These are phyloP conservation scores for Baudoinia panamericana DNA, from an alignment of 495 filamentous ascomycete genomes.

Conservation along the genomic window DNA sequence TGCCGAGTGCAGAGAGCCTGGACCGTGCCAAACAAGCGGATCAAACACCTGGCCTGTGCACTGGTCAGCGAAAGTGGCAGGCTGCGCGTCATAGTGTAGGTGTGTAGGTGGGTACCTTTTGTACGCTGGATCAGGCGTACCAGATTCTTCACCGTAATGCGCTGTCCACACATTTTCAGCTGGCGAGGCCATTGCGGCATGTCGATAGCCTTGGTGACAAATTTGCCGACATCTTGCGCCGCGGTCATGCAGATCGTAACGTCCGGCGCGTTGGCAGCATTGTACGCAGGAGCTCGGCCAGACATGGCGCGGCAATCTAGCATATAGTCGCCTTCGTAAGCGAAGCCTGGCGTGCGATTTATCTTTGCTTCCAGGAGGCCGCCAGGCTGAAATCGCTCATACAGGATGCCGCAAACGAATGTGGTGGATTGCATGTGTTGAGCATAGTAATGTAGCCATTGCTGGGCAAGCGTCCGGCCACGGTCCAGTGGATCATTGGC, in stretches of 20 bases:
- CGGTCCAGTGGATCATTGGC: slow-evolving; percentile 38
- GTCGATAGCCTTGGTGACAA: slow-evolving; percentile 50
- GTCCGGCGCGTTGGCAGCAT: slow-evolving; percentile 32
- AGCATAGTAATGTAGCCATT: slow-evolving; percentile 40
- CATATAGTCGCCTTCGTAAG: slow-evolving; percentile 48
- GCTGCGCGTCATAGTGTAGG: no score
- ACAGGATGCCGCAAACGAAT: slow-evolving; percentile 63
- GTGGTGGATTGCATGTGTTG: slow-evolving; percentile 48
- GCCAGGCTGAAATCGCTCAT: slow-evolving; percentile 56
- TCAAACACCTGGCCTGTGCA: slow-evolving; percentile 12
- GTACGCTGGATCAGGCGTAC: slow-evolving; percentile 18
- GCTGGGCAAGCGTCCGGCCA: slow-evolving; percentile 42
- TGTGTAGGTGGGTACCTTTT: slow-evolving; percentile 20
- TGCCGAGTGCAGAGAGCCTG: slow-evolving; percentile 20
- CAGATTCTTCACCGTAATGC: slow-evolving; percentile 31
- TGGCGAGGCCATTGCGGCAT: slow-evolving; percentile 52
- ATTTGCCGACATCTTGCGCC: slow-evolving; percentile 51
- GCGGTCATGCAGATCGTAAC: slow-evolving; percentile 52
- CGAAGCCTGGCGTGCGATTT: slow-evolving; percentile 35
- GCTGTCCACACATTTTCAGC: slow-evolving; percentile 49
- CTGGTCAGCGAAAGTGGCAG: neutral
- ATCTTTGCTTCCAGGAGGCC: slow-evolving; percentile 45
- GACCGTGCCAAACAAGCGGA: slow-evolving; percentile 16
- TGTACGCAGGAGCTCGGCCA: slow-evolving; percentile 44
- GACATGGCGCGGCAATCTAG: slow-evolving; percentile 44